Percentiles rank a stretch among this genome's conserved stretches.
These are phyloP conservation scores for Termitomyces sp. DNA, from an alignment of 768 basidiomycete species.

Conservation along the genomic window DNA sequence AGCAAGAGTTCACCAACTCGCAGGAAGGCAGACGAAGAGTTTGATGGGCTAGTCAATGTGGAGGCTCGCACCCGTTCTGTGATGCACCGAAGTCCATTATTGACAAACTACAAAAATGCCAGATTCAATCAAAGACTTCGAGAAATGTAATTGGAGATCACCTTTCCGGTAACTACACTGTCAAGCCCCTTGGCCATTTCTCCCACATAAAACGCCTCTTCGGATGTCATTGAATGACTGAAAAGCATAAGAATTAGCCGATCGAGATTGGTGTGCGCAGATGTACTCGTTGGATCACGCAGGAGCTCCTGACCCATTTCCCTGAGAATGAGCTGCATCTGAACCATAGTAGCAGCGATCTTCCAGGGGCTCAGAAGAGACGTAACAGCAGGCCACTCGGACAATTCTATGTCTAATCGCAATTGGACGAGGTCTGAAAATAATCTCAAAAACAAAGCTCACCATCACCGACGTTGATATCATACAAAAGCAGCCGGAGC, in stretches of 20 bases:
- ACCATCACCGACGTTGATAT: conserved; percentile 47
- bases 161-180: conserved; percentile 61
- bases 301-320: conserved; percentile 65
- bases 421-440: neutral
- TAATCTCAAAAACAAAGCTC: neutral
- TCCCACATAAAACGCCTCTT: conserved; percentile 81
- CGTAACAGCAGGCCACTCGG: conserved; percentile 56
- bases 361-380: conserved; percentile 79
- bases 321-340: conserved; percentile 69
- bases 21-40: conserved; percentile 33
- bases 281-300: conserved; percentile 46
- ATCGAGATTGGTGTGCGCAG: conserved; percentile 59
- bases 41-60: conserved; percentile 18
- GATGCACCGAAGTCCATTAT: conserved; percentile 65
- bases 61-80: conserved; percentile 43
- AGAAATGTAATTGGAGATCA: conserved; percentile 17
- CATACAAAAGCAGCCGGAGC: conserved; percentile 59
- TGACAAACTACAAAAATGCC: conserved; percentile 50
- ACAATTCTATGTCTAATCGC: conserved; percentile 39
- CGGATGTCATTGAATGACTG: conserved; percentile 65
- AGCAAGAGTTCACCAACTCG: conserved; percentile 65
- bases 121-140: neutral
- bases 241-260: conserved; percentile 64
- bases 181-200: conserved; percentile 74
- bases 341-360: conserved; percentile 73